These are phyloP conservation scores for Hebeloma cylindrosporum DNA, from an alignment of 768 basidiomycete genomes.

Conservation along the genomic window DNA sequence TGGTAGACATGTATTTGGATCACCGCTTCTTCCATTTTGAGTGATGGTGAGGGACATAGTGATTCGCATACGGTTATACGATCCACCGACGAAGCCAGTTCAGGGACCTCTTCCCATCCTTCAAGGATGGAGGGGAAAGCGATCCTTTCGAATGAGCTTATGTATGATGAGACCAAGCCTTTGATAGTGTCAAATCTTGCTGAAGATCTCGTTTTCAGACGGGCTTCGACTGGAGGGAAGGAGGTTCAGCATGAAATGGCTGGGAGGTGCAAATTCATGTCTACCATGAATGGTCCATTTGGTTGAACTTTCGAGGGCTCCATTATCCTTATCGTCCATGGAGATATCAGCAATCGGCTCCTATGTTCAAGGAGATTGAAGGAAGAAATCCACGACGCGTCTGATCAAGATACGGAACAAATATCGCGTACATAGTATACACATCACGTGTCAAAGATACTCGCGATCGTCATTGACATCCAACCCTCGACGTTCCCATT, in stretches of 20 bases:
- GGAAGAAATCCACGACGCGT: too few species aligned
- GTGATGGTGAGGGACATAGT: conserved; percentile 51
- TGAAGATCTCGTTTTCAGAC: conserved; percentile 65
- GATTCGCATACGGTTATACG: conserved; percentile 73
- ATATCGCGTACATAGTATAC: too few species aligned
- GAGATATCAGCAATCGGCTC: too few species aligned
- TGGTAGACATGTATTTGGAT: conserved; percentile 91
- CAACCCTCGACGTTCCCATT: too few species aligned
- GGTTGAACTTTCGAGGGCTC: too few species aligned
- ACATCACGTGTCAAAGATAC: too few species aligned
- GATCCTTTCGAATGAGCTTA: conserved; percentile 62
- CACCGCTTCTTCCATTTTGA: conserved; percentile 55
- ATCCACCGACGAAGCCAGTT: conserved; percentile 75
- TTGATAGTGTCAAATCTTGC: conserved; percentile 77
- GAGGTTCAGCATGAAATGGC: too few species aligned
- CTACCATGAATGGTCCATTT: conserved; percentile 71
- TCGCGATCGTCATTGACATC: too few species aligned
- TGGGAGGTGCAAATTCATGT: conserved; percentile 10
- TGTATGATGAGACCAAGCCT: conserved; percentile 55
- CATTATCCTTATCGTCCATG: too few species aligned
- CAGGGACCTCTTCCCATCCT: conserved; percentile 78
- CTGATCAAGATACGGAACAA: too few species aligned
- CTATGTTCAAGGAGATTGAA: too few species aligned
- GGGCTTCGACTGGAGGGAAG: conserved; percentile 89
- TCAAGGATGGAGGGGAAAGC: conserved; percentile 67